Base-by-base conservation (phyloP, 2,329 filamentous ascomycete genomes). In the Verticillium klebahnii region DNA sequence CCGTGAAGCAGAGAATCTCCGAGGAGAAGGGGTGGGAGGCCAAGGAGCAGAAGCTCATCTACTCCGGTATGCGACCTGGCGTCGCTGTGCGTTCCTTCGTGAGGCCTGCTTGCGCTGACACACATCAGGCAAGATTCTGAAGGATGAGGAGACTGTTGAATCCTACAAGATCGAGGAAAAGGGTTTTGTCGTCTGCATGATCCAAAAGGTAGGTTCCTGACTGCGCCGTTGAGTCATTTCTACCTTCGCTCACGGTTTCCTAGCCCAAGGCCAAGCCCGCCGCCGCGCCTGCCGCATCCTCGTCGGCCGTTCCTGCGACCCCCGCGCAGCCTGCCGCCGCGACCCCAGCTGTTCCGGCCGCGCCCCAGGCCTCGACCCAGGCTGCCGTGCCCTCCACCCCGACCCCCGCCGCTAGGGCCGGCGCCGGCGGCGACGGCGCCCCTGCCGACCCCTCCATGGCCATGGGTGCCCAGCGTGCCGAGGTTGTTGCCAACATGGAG, bases 161-260 rank as follows among this genome's bases (percentile, higher is more conserved):
- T 93, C 91, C 50, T 98, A 98, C 82, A 97, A 92, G 79, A 98
- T 99, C 66, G 94, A 99, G 79, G 95, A 98, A 85, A 99, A 98
- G 84, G 95, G 95, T 40, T 99, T 98, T 76, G 93, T 99, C 71
- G 95, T 99, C 64, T 99, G 95, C 81, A 97, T 99, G 88, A 89
- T 96, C 70, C 92, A 92, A 74, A 98, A 98, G 91, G 93, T 96
- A 81, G 66, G 77, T 65, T n/a, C 11, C 9, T 45, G 31, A n/a
- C 25, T 15, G 25, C 19, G 32, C 29, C 7, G 32, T n/a, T 25
- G 29, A 23, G 17, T 19, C 29, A 29, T n/a, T 19, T 8, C 29
- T 15, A 23, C 29, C n/a, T 37, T 37, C 29, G 11, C 50, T 37
- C n/a, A 25, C 29, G 25, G 15, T 39, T n/a, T 12, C 31, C 6